Evolutionary conservation across 1,139 yeast species (phyloP), one percentile per base, ranked within the genome.

Genomic region (Spathaspora sp.): DNA sequence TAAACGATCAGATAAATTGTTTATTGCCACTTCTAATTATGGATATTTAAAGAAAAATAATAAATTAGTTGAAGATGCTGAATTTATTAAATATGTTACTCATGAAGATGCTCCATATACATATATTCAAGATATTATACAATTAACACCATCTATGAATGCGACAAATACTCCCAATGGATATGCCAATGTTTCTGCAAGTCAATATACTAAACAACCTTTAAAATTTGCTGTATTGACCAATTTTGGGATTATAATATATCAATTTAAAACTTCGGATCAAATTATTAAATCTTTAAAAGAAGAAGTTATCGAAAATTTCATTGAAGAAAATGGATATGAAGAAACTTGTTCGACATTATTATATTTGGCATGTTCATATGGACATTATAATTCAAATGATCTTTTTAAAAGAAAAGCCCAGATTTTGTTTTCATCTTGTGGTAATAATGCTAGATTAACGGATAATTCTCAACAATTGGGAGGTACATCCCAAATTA

Each of bases 341-440:
- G 80, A 75, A 55, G 98, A 93, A 65, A 83, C 96, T 2, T 91
- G 97, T 59, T 86, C 96, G 0, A 84, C 93, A 7, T 87, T 96
- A 13, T 72, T 93, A 47, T 86, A 86, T 55, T 81, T 89, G 48
- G 87, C 96, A 1, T 87, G 96, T 54, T 82, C 88, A 46, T 81
- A 80, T 56, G 83, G 84, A 27, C 68, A 65, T 52, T 65, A 64
- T 48, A 77, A 79, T 47, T 67, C 86, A 0, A 70, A 67, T 49
- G 89, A 83, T 55, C 58, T 62, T 38, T 67, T 64, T 56, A 76
- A 73, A 51, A 69, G 74, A 51, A 70, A 74, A 43, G 83, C 84
- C 0, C 80, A 76, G 40, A 67, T 76, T 38, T 67, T 77, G 46
- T 80, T 80, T 49, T 68, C 83, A 1, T 74, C 79, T 2, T 79